These are phyloP conservation scores for Entomortierella lignicola DNA, from an alignment of 192 early-diverging fungal genomes.

Conservation along the genomic window DNA sequence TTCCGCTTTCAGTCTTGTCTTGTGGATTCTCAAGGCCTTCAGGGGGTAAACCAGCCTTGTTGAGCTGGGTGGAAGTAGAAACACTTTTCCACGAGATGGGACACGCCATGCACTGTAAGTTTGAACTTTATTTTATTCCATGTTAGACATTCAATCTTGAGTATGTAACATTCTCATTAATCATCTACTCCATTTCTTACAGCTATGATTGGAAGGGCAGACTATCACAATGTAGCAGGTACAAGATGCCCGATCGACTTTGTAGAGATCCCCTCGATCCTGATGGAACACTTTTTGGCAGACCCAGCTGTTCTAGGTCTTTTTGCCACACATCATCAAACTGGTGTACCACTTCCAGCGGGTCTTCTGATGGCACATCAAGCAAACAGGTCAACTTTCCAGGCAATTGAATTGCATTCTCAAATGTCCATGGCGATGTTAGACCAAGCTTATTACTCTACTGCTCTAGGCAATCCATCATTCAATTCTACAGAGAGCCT, in stretches of 20 bases:
- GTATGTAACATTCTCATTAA: neutral
- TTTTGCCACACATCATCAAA: conserved; percentile 83
- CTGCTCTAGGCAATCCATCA: conserved; percentile 38
- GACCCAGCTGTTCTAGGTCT: conserved; percentile 77
- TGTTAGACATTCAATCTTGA: neutral
- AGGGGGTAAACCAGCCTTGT: conserved; percentile 65
- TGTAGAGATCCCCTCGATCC: conserved; percentile 96
- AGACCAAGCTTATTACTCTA: conserved; percentile 91
- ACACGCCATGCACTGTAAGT: conserved; percentile 92
- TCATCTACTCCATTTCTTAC: conserved; percentile 10
- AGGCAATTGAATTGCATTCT: conserved; percentile 82
- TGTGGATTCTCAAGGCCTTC: conserved; percentile 73
- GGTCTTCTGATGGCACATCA: conserved; percentile 65
- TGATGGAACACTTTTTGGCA: conserved; percentile 93
- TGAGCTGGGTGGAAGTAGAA: conserved; percentile 88
- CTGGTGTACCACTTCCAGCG: conserved; percentile 68
- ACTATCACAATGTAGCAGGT: conserved; percentile 96
- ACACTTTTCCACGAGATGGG: conserved; percentile 99
- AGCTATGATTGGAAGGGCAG: conserved; percentile 92
- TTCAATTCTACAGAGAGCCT: conserved; percentile 72
- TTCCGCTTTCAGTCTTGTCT: conserved; percentile 79
- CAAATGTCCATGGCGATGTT: conserved; percentile 93
- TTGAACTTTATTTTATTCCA: neutral
- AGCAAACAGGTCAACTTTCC: conserved; percentile 65
- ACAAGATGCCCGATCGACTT: conserved; percentile 96